Base-by-base conservation (phyloP, 208 protist genomes). In the Leishmania mexicana region DNA sequence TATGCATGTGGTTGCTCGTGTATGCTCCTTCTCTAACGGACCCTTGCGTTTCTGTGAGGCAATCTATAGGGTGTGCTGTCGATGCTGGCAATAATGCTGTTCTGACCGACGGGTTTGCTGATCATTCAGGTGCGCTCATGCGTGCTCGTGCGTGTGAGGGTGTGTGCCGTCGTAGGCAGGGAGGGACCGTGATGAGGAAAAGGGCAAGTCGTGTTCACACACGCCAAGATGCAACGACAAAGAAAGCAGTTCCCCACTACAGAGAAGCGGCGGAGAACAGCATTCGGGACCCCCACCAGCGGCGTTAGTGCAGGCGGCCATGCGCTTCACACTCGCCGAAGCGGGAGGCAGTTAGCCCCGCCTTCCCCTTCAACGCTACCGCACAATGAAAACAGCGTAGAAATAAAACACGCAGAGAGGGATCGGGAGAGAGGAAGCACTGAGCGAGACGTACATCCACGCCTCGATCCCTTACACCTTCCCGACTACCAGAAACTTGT, bases 1-100 rank as follows among this genome's bases (percentile, higher is more conserved):
- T n/a, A 19, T 71, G 38, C 10, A 38, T 31, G 65, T 4, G 35
- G 31, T 11, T 6, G 40, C 21, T 6, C 3, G 40, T 72, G 65
- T 49, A 17, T 42, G 62, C 62, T 40, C 28, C 62, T 11, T 31
- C 62, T 42, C 31, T 82, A 51, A 31, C n/a, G 31, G 17, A 5
- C 38, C 8, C 35, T 38, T 35, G 1, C 47, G 6, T 51, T 75
- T 38, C 21, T 2, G 47, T 28, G n/a, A 3, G 38, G 31, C 6
- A 78, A 78, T 78, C 51, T 67, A 78, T 60, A 54, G 49, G 17
- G 60, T 38, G 6, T 76, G 51, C 6, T 54, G 72, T 72, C 42
- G 40, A 72, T 72, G 31, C 38, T 21, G 3, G 67, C 67, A 42
- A 47, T 47, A 15, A 13, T 1, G 42, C 67, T 47, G 67, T 11